Evolutionary conservation across 2,329 filamentous ascomycete genomes (phyloP), one percentile per base, ranked within the genome.

Genomic region (Botrytis fragariae): DNA sequence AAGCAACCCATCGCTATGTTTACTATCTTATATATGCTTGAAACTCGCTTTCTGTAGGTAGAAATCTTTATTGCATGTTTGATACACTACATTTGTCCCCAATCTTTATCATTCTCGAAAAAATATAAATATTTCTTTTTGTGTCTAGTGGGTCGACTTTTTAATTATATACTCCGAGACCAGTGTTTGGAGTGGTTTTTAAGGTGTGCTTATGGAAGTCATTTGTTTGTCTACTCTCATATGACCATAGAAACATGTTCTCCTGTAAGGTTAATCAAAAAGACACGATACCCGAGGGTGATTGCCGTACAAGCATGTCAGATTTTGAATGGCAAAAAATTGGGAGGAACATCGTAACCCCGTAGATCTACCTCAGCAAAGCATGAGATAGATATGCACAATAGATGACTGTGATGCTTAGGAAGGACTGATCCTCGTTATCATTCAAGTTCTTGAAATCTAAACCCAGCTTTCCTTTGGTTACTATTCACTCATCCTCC

Each of bases 41-140:
- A 12, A n/a, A 16, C 12, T 25, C 25, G 12, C 25, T n/a, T 9
- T 51, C 12, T 2, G 1, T n/a, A 7, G 12, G 12, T 54, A 14
- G 12, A n/a, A n/a, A n/a, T 7, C 2, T n/a, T 14, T 2, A 54
- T 7, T n/a, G 25, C 25, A 16, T 54, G 25, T 12, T 54, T n/a
- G 5, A n/a, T 1, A 7, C 0, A n/a, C 25, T 54, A 5, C 1
- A 16, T n/a, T 7, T n/a, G 12, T 6, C 5, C 48, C 12, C 12
- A n/a, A 54, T 3, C 25, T 16, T 54, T n/a, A 16, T n/a, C 25
- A 54, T n/a, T 54, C 25, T n/a, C 5, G 25, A 16, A 54, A 16
- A 54, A 16, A 54, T 51, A n/a, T 12, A 16, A 14, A 16, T 3
- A n/a, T 16, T n/a, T n/a, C 48, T n/a, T 54, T 14, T n/a, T 3